These are phyloP conservation scores for Monosporascus sp. DNA, from an alignment of 2,329 filamentous ascomycete genomes.

Conservation along the genomic window DNA sequence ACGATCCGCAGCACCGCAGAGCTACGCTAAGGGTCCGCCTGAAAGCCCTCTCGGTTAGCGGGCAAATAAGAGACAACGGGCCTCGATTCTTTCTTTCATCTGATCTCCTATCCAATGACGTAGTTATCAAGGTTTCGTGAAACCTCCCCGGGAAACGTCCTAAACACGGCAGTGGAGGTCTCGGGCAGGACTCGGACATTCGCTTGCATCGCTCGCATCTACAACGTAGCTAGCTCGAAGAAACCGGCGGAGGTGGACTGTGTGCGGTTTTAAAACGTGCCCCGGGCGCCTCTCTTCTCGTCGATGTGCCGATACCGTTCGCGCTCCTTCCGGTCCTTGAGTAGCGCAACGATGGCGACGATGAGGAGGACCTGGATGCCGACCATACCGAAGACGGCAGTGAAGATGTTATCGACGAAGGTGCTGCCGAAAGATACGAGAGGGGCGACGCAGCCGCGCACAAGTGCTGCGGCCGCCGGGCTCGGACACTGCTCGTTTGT, in stretches of 20 bases:
- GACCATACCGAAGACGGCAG: slow-evolving; percentile 73
- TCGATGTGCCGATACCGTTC: slow-evolving; percentile 77
- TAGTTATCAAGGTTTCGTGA: background rate
- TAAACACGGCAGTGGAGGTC: background rate
- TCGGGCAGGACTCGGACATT: background rate
- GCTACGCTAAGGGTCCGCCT: background rate
- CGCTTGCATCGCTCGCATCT: background rate
- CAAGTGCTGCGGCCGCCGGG: slow-evolving; percentile 64
- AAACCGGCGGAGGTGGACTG: background rate
- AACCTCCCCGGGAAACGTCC: background rate
- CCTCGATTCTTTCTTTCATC: background rate
- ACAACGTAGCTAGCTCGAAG: background rate
- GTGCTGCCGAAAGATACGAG: slow-evolving; percentile 66
- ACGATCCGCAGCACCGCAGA: background rate
- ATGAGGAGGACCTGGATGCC: slow-evolving; percentile 65
- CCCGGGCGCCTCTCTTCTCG: slow-evolving; percentile 61
- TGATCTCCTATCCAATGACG: background rate
- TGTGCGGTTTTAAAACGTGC: slow-evolving; percentile 38
- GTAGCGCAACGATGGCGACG: slow-evolving; percentile 66
- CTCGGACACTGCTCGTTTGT: slow-evolving; percentile 64
- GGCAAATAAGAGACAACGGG: background rate
- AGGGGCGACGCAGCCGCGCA: slow-evolving; percentile 63
- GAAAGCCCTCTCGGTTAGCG: too few species aligned
- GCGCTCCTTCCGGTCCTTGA: slow-evolving; percentile 77
- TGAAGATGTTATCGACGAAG: slow-evolving; percentile 74